Evolutionary conservation across 2,329 filamentous ascomycete genomes (phyloP).

Genomic region (Lecanicillium sp.): DNA sequence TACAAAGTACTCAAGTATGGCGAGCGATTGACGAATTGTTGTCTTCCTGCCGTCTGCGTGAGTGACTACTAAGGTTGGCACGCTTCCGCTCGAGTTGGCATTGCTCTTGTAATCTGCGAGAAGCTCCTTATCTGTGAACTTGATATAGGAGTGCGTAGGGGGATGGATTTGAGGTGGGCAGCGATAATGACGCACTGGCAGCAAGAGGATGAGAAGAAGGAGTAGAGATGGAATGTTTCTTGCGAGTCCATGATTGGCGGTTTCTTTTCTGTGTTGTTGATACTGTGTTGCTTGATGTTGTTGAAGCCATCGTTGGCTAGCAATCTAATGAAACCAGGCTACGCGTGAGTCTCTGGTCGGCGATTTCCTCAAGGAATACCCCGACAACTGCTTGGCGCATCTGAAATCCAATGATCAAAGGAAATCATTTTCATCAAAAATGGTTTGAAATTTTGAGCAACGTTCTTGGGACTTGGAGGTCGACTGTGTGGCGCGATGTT

Average conservation of each 20-base stretch:
- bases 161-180: constrained; percentile 6
- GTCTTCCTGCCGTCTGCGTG: not conserved
- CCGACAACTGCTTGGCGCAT: too few relatives aligned
- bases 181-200: constrained; percentile 6
- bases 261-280: too few relatives aligned
- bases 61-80: constrained; percentile 4
- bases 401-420: too few relatives aligned
- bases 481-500: too few relatives aligned
- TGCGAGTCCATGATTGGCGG: not conserved
- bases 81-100: constrained; percentile 3
- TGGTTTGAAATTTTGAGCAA: too few relatives aligned
- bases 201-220: constrained; percentile 5
- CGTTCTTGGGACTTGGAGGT: too few relatives aligned
- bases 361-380: too few relatives aligned
- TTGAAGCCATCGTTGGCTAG: too few relatives aligned
- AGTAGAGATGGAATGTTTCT: constrained; percentile 2
- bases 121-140: constrained; percentile 1
- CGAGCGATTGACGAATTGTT: constrained; percentile 1
- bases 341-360: too few relatives aligned
- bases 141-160: constrained; percentile 1
- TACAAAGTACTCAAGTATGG: constrained; percentile 6
- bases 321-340: too few relatives aligned
- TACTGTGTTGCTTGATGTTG: too few relatives aligned
- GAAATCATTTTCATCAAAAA: too few relatives aligned
- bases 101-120: not conserved